These are phyloP conservation scores for Raffaelea deltoideospora DNA, from an alignment of 2,329 filamentous ascomycete genomes.

Conservation along the genomic window DNA sequence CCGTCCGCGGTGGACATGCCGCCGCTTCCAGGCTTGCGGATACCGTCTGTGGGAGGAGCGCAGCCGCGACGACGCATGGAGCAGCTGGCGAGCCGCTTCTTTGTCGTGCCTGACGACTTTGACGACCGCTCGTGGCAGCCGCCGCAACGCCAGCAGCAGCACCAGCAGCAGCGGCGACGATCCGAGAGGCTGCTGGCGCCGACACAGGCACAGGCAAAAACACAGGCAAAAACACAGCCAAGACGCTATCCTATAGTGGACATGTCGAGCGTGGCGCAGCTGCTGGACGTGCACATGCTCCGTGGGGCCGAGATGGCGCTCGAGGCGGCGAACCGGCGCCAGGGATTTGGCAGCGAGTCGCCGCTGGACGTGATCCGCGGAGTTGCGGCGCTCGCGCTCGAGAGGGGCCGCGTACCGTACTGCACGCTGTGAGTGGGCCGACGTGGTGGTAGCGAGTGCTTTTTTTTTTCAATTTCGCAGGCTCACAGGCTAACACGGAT, in stretches of 20 bases:
- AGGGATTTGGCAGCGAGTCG: too few species aligned
- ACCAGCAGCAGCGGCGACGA: background rate
- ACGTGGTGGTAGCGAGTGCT: too few species aligned
- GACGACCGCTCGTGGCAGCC: constrained; percentile 11
- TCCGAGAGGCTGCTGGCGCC: background rate
- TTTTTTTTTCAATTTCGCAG: background rate
- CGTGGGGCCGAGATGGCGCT: background rate
- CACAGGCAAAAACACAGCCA: too few species aligned
- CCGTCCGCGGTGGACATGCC: background rate
- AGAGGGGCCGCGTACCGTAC: constrained; percentile 4
- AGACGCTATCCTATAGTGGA: background rate
- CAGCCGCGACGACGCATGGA: too few species aligned
- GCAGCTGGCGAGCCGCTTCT: too few species aligned
- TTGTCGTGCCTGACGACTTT: constrained; percentile 25
- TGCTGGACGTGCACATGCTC: background rate
- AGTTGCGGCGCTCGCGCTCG: constrained; percentile 1
- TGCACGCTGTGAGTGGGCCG: constrained; percentile 7
- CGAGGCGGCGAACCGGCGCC: too few species aligned
- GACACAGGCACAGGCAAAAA: background rate
- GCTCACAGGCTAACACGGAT: background rate
- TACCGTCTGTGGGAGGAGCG: too few species aligned
- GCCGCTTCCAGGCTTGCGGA: too few species aligned
- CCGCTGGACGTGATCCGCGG: constrained; percentile 3
- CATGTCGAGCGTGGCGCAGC: constrained; percentile 1
- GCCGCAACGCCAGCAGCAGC: background rate